Percentiles rank a stretch among this genome's conserved stretches.
phyloP scores from a whole-genome alignment of 148 eudicot species.

The Heliosperma pusillum region DNA sequence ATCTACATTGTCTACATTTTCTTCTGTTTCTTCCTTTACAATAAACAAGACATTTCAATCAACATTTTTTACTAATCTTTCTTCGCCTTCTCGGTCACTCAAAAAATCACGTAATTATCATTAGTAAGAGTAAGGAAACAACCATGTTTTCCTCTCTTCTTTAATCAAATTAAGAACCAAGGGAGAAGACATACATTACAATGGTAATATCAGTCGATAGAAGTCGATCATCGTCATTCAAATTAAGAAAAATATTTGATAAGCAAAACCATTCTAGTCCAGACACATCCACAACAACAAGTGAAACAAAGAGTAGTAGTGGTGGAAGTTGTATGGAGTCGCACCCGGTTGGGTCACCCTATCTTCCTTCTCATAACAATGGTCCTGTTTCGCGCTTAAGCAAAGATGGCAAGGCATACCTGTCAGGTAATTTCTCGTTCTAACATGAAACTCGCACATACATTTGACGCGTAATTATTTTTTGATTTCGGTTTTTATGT shows the following conservation, averaged over 20 bases:
- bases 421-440: slow-evolving; percentile 29
- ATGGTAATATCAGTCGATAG: slow-evolving; percentile 40
- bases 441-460: too few relatives aligned
- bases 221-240: slow-evolving; percentile 32
- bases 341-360: neutral
- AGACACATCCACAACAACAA: slow-evolving; percentile 1
- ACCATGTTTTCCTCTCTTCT: slow-evolving; percentile 29
- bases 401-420: slow-evolving; percentile 19
- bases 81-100: neutral
- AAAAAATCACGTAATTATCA: neutral
- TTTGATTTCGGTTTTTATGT: neutral
- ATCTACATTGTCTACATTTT: neutral
- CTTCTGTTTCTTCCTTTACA: neutral
- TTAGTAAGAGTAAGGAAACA: neutral
- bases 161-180: slow-evolving; percentile 29
- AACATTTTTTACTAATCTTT: neutral
- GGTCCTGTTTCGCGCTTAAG: slow-evolving; percentile 10
- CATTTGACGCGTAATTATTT: too few relatives aligned
- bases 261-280: slow-evolving; percentile 7
- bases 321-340: slow-evolving; percentile 15
- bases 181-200: slow-evolving; percentile 25
- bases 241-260: slow-evolving; percentile 36
- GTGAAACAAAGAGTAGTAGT: neutral
- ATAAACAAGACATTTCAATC: neutral
- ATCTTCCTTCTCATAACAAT: slow-evolving; percentile 14